A percentile compares a stretch with the other conserved stretches of the same genome.
phyloP scores from a whole-genome alignment of 176 grass and related monocot species.

The Tillandsia fasciculata region DNA sequence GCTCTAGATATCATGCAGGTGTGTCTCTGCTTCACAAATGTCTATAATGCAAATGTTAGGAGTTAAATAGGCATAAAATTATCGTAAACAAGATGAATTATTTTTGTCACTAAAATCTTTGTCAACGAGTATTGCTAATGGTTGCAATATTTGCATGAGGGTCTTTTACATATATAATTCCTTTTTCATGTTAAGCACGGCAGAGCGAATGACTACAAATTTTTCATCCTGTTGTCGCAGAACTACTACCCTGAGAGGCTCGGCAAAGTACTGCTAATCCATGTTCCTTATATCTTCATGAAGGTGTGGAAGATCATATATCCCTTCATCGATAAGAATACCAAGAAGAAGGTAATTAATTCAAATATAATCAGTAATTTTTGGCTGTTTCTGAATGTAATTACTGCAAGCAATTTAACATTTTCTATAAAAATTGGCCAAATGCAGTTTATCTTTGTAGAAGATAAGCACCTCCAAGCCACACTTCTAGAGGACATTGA shows the following conservation, averaged over 20 bases:
- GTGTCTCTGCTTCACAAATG: not conserved
- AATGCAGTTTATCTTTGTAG: constrained; percentile 69
- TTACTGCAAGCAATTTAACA: not conserved
- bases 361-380: not conserved
- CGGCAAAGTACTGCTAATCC: constrained; percentile 47
- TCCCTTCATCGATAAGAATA: constrained; percentile 62
- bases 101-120: too few species aligned
- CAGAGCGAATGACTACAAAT: not conserved
- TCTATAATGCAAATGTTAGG: not conserved
- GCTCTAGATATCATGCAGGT: constrained; percentile 74
- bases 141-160: too few species aligned
- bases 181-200: too few species aligned
- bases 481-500: constrained; percentile 62
- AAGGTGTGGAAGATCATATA: constrained; percentile 67
- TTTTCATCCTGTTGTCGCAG: constrained; percentile 9
- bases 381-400: not conserved
- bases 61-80: too few species aligned
- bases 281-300: constrained; percentile 75
- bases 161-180: too few species aligned
- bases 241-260: constrained; percentile 70
- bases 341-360: constrained; percentile 47
- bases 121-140: too few species aligned
- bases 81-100: too few species aligned
- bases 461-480: constrained; percentile 47
- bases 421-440: not conserved